phyloP scores from a whole-genome alignment of 768 basidiomycete genomes.

The Termitomyces sp. region DNA sequence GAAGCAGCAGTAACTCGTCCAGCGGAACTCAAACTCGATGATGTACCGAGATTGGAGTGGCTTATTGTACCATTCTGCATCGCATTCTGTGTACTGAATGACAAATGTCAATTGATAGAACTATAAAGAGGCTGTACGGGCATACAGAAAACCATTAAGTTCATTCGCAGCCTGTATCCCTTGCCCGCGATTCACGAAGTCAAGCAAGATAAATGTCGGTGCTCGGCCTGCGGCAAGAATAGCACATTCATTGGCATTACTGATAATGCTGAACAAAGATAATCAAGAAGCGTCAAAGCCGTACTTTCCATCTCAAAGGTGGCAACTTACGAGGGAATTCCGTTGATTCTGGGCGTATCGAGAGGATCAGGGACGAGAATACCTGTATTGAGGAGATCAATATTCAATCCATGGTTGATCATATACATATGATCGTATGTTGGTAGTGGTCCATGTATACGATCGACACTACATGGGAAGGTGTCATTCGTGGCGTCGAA shows the following conservation, averaged over 20 bases:
- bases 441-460: constrained; percentile 43
- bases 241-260: constrained; percentile 37
- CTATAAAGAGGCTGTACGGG: too few relatives aligned
- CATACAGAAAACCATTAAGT: constrained; percentile 21
- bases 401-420: constrained; percentile 55
- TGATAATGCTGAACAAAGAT: constrained; percentile 24
- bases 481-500: constrained; percentile 41
- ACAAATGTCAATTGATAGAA: background rate
- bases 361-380: constrained; percentile 30
- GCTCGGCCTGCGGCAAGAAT: constrained; percentile 37
- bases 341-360: constrained; percentile 23
- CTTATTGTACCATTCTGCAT: background rate
- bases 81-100: background rate
- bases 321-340: constrained; percentile 28
- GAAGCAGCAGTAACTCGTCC: background rate
- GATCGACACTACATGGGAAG: constrained; percentile 51
- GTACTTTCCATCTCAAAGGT: background rate
- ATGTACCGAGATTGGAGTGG: background rate
- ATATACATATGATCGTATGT: constrained; percentile 25
- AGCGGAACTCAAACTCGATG: background rate
- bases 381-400: constrained; percentile 25
- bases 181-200: constrained; percentile 43
- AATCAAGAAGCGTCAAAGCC: background rate
- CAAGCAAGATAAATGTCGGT: constrained; percentile 45
- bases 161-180: constrained; percentile 34